Evolutionary conservation across 768 basidiomycete genomes (phyloP), one percentile per base, ranked within the genome.

Genomic region (Agrocybe pediades): DNA sequence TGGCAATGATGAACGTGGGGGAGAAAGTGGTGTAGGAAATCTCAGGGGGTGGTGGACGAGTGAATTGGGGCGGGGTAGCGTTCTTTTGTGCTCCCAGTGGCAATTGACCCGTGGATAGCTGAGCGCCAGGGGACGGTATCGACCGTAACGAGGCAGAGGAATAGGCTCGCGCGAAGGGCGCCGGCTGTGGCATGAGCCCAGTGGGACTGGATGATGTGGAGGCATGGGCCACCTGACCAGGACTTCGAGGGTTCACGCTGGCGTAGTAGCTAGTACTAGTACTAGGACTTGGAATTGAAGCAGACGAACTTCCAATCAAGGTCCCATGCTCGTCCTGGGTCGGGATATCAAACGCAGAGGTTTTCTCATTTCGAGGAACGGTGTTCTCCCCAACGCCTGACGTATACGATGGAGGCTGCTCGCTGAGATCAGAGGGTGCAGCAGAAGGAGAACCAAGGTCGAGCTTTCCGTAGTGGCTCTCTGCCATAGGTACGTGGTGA

Each of bases 11-110:
- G 27, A 60, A 68, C n/a, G 60, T 61, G 20, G 67, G 65, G 6
- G 62, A 54, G 63, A 79, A 80, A 3, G 63, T n/a, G 6, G 53
- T 27, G 42, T 68, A 69, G 11, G 61, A 27, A 16, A 59, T 20
- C 16, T 46, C 49, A 41, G 50, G 46, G 2, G 63, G 56, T 16
- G 64, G 62, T 24, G 51, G 26, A 16, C 67, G 62, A 17, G 59
- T 56, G 43, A 69, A 64, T 16, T 21, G 42, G 15, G 33, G 11
- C n/a, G 33, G 33, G 13, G 33, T 36, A 30, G 15, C 6, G 7
- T 30, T 30, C 29, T n/a, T n/a, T n/a, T n/a, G n/a, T n/a, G n/a
- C n/a, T n/a, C n/a, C n/a, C n/a, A n/a, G n/a, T n/a, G n/a, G n/a
- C n/a, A n/a, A n/a, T n/a, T n/a, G n/a, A n/a, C n/a, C n/a, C n/a